phyloP scores from a whole-genome alignment of 75 land plant species.

The Larix kaempferi region DNA sequence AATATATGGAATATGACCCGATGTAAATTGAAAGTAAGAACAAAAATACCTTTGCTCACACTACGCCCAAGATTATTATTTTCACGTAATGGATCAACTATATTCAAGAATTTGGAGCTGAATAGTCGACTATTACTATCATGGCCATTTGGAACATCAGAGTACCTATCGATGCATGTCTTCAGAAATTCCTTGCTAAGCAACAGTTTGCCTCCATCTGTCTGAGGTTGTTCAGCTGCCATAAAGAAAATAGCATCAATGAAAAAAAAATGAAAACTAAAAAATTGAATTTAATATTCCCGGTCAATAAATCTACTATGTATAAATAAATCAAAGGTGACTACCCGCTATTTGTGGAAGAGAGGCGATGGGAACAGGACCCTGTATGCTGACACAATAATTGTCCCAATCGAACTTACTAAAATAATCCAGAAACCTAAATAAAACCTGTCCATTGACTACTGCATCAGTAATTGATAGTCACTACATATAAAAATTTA shows the following conservation, averaged over 20 bases:
- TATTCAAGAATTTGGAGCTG: conserved; percentile 61
- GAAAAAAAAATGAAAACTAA: too few species aligned
- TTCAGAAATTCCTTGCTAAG: conserved; percentile 63
- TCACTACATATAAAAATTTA: neutral
- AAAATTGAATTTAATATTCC: too few species aligned
- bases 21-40: too few species aligned
- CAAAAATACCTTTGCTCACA: conserved; percentile 70
- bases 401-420: conserved; percentile 74
- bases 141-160: conserved; percentile 36
- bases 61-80: conserved; percentile 95
- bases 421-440: conserved; percentile 52
- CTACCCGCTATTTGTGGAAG: conserved; percentile 42
- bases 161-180: conserved; percentile 38
- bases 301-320: too few species aligned
- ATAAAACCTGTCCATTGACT: conserved; percentile 41
- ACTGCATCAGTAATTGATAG: conserved; percentile 3
- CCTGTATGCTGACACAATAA: conserved; percentile 47
- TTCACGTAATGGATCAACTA: conserved; percentile 84
- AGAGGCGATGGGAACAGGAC: conserved; percentile 42
- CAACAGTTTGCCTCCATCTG: conserved; percentile 46
- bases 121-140: conserved; percentile 47
- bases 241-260: too few species aligned
- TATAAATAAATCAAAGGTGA: conserved; percentile 2
- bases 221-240: conserved; percentile 68
- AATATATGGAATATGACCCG: too few species aligned